A percentile compares a stretch with the other conserved stretches of the same genome.
Evolutionary conservation across 1,139 yeast species (phyloP).

Genomic region (Arxiozyma heterogenica): DNA sequence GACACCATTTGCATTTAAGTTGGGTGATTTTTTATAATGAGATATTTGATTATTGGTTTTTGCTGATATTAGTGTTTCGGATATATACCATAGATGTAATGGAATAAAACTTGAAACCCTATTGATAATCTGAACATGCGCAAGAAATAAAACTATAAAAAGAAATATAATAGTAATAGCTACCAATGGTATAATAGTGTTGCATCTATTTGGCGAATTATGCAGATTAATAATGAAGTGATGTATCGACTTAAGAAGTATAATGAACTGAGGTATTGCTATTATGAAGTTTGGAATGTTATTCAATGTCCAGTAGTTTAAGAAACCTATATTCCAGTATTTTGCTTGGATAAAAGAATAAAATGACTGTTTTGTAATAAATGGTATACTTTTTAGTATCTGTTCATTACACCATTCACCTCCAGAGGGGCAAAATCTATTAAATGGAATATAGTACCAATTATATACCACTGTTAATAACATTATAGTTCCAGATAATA

Average conservation of each 20-base stretch:
- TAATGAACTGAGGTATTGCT: conserved; percentile 55
- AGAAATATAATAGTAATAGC: conserved; percentile 38
- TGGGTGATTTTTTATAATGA: not conserved
- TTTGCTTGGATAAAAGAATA: conserved; percentile 66
- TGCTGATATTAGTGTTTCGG: conserved; percentile 29
- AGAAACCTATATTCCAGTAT: conserved; percentile 81
- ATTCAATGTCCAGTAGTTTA: conserved; percentile 70
- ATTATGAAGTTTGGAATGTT: conserved; percentile 80
- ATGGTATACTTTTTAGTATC: not conserved
- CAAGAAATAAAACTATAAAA: conserved; percentile 46
- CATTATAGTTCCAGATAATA: conserved; percentile 49
- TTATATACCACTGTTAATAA: conserved; percentile 39
- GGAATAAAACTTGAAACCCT: conserved; percentile 75
- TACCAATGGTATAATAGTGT: conserved; percentile 34
- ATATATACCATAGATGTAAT: conserved; percentile 62
- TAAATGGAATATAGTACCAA: conserved; percentile 45
- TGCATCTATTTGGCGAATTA: conserved; percentile 4
- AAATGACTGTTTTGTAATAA: conserved; percentile 39
- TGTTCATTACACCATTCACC: conserved; percentile 63
- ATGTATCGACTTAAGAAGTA: conserved; percentile 31
- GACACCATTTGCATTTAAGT: conserved; percentile 4
- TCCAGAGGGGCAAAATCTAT: conserved; percentile 55
- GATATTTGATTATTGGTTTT: conserved; percentile 9
- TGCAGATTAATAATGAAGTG: conserved; percentile 24
- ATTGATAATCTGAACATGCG: conserved; percentile 82